These are phyloP conservation scores for Metrosideros polymorpha DNA, from an alignment of 441 rosid genomes.

Conservation along the genomic window DNA sequence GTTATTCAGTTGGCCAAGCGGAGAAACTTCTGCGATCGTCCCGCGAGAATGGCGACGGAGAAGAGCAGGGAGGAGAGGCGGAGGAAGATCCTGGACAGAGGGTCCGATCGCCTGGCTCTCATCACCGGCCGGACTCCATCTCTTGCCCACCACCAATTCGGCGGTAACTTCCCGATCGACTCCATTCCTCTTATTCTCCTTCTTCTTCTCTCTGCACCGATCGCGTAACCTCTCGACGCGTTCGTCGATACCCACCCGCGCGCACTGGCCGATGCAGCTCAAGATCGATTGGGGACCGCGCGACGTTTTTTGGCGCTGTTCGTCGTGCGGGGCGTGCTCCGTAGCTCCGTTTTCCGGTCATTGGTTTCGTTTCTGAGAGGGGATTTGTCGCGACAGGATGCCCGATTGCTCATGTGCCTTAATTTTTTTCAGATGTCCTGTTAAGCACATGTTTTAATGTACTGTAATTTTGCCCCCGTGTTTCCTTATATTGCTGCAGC, in stretches of 20 bases:
- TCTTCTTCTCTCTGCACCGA: background rate
- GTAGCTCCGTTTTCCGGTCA: background rate
- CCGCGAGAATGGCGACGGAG: background rate
- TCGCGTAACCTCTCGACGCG: background rate
- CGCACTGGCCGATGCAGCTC: background rate
- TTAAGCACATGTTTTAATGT: background rate
- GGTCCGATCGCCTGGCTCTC: constrained; percentile 62
- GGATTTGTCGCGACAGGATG: background rate
- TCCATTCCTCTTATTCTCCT: background rate
- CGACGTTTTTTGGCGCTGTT: background rate
- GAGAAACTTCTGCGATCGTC: background rate
- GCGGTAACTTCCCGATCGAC: background rate
- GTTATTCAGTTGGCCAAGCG: background rate
- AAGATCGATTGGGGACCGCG: background rate
- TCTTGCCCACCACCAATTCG: constrained; percentile 7
- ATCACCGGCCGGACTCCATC: constrained; percentile 43
- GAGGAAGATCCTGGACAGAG: constrained; percentile 46
- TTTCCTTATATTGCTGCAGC: background rate
- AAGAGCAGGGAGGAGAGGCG: constrained; percentile 30
- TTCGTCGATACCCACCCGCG: constrained; percentile 1
- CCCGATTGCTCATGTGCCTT: background rate
- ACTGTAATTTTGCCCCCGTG: background rate
- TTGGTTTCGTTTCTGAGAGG: background rate
- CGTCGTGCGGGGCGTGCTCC: background rate
- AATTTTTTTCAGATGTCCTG: background rate